phyloP scores from a whole-genome alignment of 2,329 filamentous ascomycete genomes.

The Aspergillus felis region DNA sequence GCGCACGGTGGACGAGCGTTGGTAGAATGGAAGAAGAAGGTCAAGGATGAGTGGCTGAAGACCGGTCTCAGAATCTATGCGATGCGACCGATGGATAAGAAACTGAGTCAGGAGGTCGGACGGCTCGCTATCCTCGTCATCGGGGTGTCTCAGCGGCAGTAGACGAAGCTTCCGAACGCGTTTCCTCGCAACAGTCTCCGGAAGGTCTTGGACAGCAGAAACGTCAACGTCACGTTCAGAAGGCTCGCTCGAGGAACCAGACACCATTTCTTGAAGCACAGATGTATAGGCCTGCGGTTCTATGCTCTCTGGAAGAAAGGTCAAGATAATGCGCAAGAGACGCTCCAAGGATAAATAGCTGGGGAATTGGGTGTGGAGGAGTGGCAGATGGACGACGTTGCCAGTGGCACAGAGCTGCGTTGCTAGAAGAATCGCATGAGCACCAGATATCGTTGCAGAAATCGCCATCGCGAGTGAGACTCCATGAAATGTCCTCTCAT shows the following conservation, averaged over 20 bases:
- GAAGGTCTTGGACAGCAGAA: slow-evolving; percentile 46
- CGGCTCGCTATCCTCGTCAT: slow-evolving; percentile 40
- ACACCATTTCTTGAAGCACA: slow-evolving; percentile 47
- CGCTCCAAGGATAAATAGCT: slow-evolving; percentile 49
- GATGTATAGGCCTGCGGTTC: slow-evolving; percentile 49
- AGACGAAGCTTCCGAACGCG: slow-evolving; percentile 51
- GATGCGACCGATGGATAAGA: slow-evolving; percentile 56
- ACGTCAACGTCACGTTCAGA: slow-evolving; percentile 41
- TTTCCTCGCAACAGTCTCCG: slow-evolving; percentile 49
- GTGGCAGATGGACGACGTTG: slow-evolving; percentile 50
- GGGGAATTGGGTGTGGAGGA: slow-evolving; percentile 47
- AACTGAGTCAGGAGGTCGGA: slow-evolving; percentile 53
- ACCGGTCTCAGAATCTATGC: slow-evolving; percentile 57
- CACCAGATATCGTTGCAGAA: slow-evolving; percentile 45
- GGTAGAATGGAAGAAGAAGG: slow-evolving; percentile 56
- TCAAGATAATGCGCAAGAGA: slow-evolving; percentile 57
- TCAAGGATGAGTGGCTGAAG: slow-evolving; percentile 53
- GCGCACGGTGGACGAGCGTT: slow-evolving; percentile 49
- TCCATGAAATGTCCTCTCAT: not conserved
- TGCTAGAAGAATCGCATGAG: slow-evolving; percentile 57
- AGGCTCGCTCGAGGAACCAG: slow-evolving; percentile 22
- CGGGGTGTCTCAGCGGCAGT: slow-evolving; percentile 45
- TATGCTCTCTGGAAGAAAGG: slow-evolving; percentile 57
- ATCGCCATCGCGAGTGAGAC: slow-evolving; percentile 31
- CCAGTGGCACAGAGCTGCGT: slow-evolving; percentile 53